These are phyloP conservation scores for Moniliophthora roreri DNA, from an alignment of 1,284 basidiomycete species.

Conservation along the genomic window DNA sequence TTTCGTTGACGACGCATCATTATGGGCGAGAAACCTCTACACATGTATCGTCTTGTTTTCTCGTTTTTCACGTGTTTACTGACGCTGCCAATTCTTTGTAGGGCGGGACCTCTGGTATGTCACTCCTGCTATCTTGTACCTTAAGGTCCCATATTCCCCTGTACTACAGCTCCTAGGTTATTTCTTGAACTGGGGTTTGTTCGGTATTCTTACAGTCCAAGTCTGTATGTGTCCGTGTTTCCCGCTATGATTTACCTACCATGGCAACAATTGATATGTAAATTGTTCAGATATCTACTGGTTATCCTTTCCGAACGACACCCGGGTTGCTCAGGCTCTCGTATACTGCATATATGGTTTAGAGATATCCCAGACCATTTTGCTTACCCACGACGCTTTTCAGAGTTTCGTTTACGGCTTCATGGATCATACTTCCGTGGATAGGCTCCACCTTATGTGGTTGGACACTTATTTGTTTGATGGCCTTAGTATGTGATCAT, in stretches of 20 bases:
- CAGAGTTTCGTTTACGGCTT: background rate
- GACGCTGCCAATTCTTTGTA: too few relatives aligned
- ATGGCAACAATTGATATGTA: background rate
- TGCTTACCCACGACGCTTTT: conserved; percentile 1
- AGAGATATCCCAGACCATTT: conserved; percentile 3
- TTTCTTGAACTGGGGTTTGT: conserved; percentile 1
- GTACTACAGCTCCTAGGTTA: conserved; percentile 1
- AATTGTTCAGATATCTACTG: conserved; percentile 2
- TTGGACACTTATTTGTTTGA: background rate
- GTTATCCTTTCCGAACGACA: conserved; percentile 3
- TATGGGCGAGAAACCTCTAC: too few relatives aligned
- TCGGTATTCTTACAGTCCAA: conserved; percentile 5
- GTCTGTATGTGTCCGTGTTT: background rate
- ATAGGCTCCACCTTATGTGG: background rate
- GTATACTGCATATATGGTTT: background rate
- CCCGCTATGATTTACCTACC: too few relatives aligned
- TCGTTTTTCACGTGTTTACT: too few relatives aligned
- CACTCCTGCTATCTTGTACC: too few relatives aligned
- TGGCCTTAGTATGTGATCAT: too few relatives aligned
- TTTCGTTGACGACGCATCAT: too few relatives aligned
- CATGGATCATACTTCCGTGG: background rate
- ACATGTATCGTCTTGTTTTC: too few relatives aligned
- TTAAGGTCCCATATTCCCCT: too few relatives aligned
- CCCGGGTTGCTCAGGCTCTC: background rate
- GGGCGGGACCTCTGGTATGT: too few relatives aligned